Evolutionary conservation across 257 asterid species (phyloP), one percentile per base, ranked within the genome.

Genomic region (Cynanchum wilfordii): DNA sequence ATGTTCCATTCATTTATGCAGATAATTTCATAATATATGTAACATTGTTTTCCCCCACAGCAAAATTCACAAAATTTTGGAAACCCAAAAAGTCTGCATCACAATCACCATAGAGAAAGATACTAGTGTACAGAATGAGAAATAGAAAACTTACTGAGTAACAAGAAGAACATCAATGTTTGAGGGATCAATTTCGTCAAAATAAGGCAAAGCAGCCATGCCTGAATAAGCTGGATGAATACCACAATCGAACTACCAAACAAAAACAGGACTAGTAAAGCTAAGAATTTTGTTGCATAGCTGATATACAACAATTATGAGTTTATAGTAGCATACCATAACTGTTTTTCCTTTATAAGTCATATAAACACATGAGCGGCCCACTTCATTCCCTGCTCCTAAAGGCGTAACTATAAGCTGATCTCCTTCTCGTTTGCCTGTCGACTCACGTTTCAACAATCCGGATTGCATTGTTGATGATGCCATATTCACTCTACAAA

Each of bases 321-420:
- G 30, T 8, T 52, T 27, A 54, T 19, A 56, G 10, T 22, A 38
- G 2, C 40, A 29, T 86, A 95, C 99, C 99, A 92, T 40, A 56
- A 90, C 85, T 24, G 88, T 82, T 82, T 92, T 95, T 9, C 99
- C 99, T 81, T 92, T 95, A 89, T 75, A 95, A 63, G 96, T 79
- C 98, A 92, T 90, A 88, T 84, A 74, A 77, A 87, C 89, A 70
- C 98, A 95, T 42, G 99, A 95, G 73, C 99, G 96, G 36, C 99
- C 99, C 25, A 95, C 99, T 89, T 95, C 99, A 76, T 60, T 91
- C 42, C 99, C 97, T 38, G 97, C 99, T 70, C 99, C 99, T 57
- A 91, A 86, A 38, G 99, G 98, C 0, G 96, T 95, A 25, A 95
- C 82, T 57, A 87, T 87, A 52, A 92, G 90, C 87, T 89, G 91